phyloP scores from a whole-genome alignment of 345 rosid species.

The Geranium brycei region DNA sequence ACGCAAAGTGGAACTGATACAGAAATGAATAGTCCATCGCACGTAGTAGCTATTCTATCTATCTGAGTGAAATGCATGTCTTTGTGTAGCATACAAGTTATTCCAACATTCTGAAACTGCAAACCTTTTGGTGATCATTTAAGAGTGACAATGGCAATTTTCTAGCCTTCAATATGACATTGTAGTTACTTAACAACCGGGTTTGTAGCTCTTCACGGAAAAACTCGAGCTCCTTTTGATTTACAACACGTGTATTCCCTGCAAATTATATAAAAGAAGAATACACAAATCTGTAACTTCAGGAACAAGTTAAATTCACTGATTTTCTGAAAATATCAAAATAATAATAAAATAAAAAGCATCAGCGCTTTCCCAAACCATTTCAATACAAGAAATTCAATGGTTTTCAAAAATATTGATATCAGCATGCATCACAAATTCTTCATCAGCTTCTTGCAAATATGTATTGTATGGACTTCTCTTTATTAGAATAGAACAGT shows the following conservation, averaged over 20 bases:
- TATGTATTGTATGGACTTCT: no score
- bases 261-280: constrained; percentile 1
- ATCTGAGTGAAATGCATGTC: not conserved
- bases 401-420: no score
- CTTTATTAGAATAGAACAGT: no score
- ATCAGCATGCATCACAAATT: no score
- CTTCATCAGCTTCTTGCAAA: no score
- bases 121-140: constrained; percentile 65
- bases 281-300: not conserved
- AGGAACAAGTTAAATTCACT: not conserved
- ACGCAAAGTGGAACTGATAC: no score
- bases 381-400: no score
- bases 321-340: no score
- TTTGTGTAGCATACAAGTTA: not conserved
- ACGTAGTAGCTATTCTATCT: not conserved
- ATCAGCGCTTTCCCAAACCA: no score
- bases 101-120: not conserved
- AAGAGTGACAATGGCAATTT: constrained; percentile 72
- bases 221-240: constrained; percentile 64
- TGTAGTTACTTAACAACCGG: constrained; percentile 54
- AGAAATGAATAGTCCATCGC: no score
- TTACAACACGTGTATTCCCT: constrained; percentile 72
- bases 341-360: no score
- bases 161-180: constrained; percentile 69
- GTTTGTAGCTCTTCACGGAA: constrained; percentile 62